Evolutionary conservation across 768 basidiomycete species (phyloP), one percentile per base, ranked within the genome.

Genomic region (Myochromella boudieri): DNA sequence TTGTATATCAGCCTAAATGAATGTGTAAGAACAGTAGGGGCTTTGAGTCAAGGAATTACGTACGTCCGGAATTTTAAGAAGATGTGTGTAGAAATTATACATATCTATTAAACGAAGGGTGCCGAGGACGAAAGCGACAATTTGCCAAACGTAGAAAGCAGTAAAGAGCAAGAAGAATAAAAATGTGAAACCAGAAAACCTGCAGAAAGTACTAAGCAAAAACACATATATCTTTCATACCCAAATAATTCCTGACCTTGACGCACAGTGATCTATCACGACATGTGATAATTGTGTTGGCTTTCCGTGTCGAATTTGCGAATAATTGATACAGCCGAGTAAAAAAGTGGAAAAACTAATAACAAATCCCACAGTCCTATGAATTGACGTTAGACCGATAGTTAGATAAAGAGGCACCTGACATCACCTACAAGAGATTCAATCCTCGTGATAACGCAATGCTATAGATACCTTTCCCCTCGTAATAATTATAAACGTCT

Each of bases 281-380:
- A 92, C 85, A 42, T 97, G 86, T 2, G 85, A 81, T 32, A 99
- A 75, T 52, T 75, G 78, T 18, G 78, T 83, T 32, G 80, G 73
- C 21, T 80, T 76, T 47, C 87, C 84, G 15, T 77, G 80, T 46
- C 78, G 79, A 48, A 98, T 78, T 29, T 77, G 78, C 27, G 86
- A 82, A 64, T 97, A 98, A 64, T 99, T 94, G 52, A 99, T 78
- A 66, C 97, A 99, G 11, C 94, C 91, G 5, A 95, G 67, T 10
- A 99, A 74, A 64, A 99, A 99, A 7, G 95, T 95, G 10, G 97
- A 95, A 68, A 99, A 99, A n/a, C 79, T 81, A 57, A 98, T 97
- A 41, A 98, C 95, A 68, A 98, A 99, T 37, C 94, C 95, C 18
- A 97, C 85, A 53, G 95, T 99, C 55, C 97, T 99, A 65, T 27